A percentile compares a stretch with the other conserved stretches of the same genome.
Conservation (phyloP, 2,329 filamentous ascomycete genomes). For the Juglanconis oblonga region DNA sequence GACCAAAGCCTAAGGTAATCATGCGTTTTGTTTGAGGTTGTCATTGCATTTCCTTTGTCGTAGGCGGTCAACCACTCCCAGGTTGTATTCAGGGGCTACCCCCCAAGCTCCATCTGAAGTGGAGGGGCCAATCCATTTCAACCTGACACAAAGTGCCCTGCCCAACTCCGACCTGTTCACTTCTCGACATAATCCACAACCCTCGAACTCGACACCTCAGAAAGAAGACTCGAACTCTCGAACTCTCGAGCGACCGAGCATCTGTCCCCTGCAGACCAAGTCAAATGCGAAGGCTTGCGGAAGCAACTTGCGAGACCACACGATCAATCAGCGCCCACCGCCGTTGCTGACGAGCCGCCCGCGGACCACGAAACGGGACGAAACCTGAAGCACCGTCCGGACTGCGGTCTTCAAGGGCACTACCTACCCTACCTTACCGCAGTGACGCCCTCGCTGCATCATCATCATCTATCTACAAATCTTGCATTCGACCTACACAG, state of each 20-base stretch:
- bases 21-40: not conserved
- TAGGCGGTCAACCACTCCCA: not conserved
- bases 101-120: slow-evolving; percentile 2
- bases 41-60: not conserved
- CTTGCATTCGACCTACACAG: not conserved
- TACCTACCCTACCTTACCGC: not conserved
- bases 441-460: not conserved
- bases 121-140: slow-evolving; percentile 7
- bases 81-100: slow-evolving; percentile 4
- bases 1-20: not conserved
- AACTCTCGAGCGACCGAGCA: not conserved
- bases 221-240: not conserved
- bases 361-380: slow-evolving; percentile 2
- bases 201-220: not conserved
- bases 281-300: not conserved
- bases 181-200: not conserved
- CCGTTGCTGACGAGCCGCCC: not conserved
- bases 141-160: slow-evolving; percentile 8
- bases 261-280: not conserved
- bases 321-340: not conserved
- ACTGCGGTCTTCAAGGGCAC: not conserved
- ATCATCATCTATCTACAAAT: not conserved
- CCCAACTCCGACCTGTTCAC: not conserved
- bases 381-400: slow-evolving; percentile 1
- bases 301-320: not conserved